Base-by-base conservation (phyloP, 768 basidiomycete species). In the Tylopilus rubrobrunneus region DNA sequence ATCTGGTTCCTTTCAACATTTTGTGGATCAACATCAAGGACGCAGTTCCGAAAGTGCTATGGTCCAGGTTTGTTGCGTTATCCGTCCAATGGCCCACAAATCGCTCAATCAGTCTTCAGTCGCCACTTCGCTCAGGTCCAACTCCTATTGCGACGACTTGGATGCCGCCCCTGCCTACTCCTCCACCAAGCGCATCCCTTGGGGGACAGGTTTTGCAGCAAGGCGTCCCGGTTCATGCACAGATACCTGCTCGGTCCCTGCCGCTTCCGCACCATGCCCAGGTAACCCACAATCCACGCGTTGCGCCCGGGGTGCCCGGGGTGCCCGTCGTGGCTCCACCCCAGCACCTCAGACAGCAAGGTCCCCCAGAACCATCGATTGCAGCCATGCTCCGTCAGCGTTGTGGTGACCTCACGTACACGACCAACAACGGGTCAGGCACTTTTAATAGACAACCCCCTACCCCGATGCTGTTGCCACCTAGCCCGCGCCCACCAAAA, bases 151-250 rank as follows among this genome's bases (percentile, higher is more conserved):
- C 61, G 3, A 61, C 58, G 5, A 61, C 61, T 39, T 63, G 54
- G 57, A 15, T 40, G 31, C 43, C 59, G 6, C 54, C 57, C 29
- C 57, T 63, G 25, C 61, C 66, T 44, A 61, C 66, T 48, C 61
- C 66, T 17, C 59, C 61, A 4, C 56, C 49, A 14, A 63, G 52
- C 37, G 55, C 49, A 36, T 23, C 56, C n/a, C 14, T 33, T 14
- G 33, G n/a, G 19, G 39, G 49, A 9, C 66, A 57, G 39, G 47
- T 49, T 17, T 48, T 51, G 6, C 57, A 55, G 1, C 48, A 45
- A 2, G 45, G 49, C 19, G 54, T 66, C 31, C 52, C 58, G 5
- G 49, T 61, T 6, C 52, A 57, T n/a, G 8, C 58, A 1, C n/a
- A 55, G 1, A 39, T 55, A 15, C 51, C 56, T 19, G 47, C 46